Conservation (phyloP, 257 asterid species). For the Ballota nigra region DNA sequence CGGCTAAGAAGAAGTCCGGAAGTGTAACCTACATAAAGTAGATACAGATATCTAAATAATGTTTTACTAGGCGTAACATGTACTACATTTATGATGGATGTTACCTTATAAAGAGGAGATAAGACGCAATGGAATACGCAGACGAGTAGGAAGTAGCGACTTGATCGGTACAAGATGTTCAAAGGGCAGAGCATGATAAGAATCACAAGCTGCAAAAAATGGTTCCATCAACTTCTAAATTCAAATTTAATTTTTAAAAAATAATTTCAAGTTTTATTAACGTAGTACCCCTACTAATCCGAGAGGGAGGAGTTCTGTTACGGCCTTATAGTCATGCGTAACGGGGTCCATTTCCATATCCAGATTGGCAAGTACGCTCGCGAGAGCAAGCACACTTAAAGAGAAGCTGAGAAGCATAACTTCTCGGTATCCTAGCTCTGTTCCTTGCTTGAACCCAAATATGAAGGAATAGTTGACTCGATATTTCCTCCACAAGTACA, state of each 20-base stretch:
- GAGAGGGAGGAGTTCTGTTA: conserved; percentile 55
- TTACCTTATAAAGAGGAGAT: conserved; percentile 61
- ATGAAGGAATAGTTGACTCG: conserved; percentile 49
- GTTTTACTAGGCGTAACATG: background rate
- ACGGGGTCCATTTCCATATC: conserved; percentile 62
- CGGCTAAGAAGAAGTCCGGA: conserved; percentile 49
- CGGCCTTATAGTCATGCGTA: conserved; percentile 38
- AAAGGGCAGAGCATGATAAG: conserved; percentile 51
- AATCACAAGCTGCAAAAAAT: conserved; percentile 39
- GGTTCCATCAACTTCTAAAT: background rate
- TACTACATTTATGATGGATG: background rate
- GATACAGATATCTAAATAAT: too few relatives aligned
- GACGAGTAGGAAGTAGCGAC: conserved; percentile 45
- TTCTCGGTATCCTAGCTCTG: conserved; percentile 47
- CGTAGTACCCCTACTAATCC: conserved; percentile 51
- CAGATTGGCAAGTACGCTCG: conserved; percentile 47
- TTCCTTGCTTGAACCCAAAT: conserved; percentile 53
- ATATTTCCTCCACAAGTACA: conserved; percentile 48
- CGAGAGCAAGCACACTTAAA: conserved; percentile 41
- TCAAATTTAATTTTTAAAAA: too few relatives aligned
- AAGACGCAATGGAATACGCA: conserved; percentile 38
- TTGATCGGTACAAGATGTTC: conserved; percentile 53
- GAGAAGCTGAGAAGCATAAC: conserved; percentile 39
- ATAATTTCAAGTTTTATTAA: too few relatives aligned
- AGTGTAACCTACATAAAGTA: conserved; percentile 32